Conservation (phyloP, 345 rosid genomes). For the Rhizophora apiculata region DNA sequence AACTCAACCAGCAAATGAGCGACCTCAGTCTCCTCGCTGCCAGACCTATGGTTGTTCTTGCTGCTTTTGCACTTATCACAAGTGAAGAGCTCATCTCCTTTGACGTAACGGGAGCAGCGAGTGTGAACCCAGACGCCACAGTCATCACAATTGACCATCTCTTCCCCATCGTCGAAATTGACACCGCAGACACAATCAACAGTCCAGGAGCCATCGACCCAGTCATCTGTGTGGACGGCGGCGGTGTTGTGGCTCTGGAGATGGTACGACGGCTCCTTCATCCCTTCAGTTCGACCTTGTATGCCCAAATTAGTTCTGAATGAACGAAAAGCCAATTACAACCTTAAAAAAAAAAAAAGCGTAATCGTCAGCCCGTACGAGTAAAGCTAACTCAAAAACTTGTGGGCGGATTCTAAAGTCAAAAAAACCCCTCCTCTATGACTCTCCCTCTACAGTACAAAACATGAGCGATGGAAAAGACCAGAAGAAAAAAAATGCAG, state of each 20-base stretch:
- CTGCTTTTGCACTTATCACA: slow-evolving; percentile 74
- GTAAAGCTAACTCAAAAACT: too few relatives aligned
- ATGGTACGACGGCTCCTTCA: slow-evolving; percentile 62
- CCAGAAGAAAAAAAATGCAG: too few relatives aligned
- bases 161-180: slow-evolving; percentile 87
- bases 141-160: slow-evolving; percentile 98
- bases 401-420: too few relatives aligned
- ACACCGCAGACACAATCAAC: slow-evolving; percentile 97
- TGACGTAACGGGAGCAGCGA: slow-evolving; percentile 79
- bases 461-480: too few relatives aligned
- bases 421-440: too few relatives aligned
- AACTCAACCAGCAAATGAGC: slow-evolving; percentile 85
- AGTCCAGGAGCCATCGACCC: slow-evolving; percentile 92
- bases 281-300: too few relatives aligned
- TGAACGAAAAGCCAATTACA: too few relatives aligned
- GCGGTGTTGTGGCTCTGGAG: slow-evolving; percentile 42
- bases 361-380: too few relatives aligned
- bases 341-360: too few relatives aligned
- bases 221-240: slow-evolving; percentile 63
- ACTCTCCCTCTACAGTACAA: too few relatives aligned
- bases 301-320: too few relatives aligned
- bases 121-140: slow-evolving; percentile 99
- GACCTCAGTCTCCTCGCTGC: slow-evolving; percentile 83
- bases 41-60: slow-evolving; percentile 34
- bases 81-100: slow-evolving; percentile 75